phyloP scores from a whole-genome alignment of 768 basidiomycete species.

The Leccinum olivaceopallidum region DNA sequence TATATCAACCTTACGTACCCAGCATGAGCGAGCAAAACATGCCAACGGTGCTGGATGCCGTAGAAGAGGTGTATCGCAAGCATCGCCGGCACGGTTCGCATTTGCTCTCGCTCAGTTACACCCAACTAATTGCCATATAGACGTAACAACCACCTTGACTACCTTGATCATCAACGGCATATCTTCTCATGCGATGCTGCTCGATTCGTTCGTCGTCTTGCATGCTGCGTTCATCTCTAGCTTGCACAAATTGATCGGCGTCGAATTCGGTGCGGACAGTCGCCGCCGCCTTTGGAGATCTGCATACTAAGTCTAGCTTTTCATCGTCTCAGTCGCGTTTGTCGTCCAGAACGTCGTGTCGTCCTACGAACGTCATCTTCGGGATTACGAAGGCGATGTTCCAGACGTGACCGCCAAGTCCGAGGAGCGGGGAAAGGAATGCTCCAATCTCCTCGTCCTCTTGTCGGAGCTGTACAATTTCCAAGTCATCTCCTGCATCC shows the following conservation, averaged over 20 bases:
- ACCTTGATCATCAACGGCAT: constrained; percentile 77
- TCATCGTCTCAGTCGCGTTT: constrained; percentile 60
- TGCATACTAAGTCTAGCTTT: background rate
- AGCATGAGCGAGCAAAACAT: constrained; percentile 94
- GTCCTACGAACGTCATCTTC: constrained; percentile 63
- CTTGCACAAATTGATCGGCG: constrained; percentile 77
- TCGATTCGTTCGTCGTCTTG: constrained; percentile 89
- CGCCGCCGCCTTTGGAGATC: background rate
- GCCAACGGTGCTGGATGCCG: constrained; percentile 56
- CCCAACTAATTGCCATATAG: too few relatives aligned
- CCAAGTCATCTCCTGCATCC: constrained; percentile 83
- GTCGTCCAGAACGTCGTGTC: constrained; percentile 75
- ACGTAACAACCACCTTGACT: too few relatives aligned
- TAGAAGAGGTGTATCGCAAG: constrained; percentile 81
- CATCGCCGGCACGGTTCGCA: too few relatives aligned
- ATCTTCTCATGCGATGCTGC: constrained; percentile 72
- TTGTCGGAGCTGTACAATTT: constrained; percentile 96
- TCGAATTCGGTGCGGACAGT: constrained; percentile 78
- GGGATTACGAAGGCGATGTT: constrained; percentile 27
- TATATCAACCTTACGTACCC: constrained; percentile 1
- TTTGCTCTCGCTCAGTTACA: too few relatives aligned
- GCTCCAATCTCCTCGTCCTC: constrained; percentile 83
- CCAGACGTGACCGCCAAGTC: constrained; percentile 20
- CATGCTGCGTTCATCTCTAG: constrained; percentile 84
- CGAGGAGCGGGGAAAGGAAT: constrained; percentile 74